Percentiles rank a stretch among this genome's conserved stretches.
phyloP scores from a whole-genome alignment of 176 grass and related monocot genomes.

The Cenchrus fungigraminus region DNA sequence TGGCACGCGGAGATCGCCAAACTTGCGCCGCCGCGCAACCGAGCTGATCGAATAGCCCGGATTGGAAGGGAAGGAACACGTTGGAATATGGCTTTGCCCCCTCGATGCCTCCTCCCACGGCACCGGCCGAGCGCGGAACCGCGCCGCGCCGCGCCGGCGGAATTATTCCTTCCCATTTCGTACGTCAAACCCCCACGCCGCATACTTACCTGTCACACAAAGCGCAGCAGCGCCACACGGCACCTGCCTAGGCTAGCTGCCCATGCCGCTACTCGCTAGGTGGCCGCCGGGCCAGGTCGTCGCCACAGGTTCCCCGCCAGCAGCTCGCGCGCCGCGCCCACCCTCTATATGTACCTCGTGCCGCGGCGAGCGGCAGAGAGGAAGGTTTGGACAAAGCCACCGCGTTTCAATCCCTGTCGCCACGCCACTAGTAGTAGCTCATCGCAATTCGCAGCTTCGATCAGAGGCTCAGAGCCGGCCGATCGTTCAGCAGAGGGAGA shows the following conservation, averaged over 20 bases:
- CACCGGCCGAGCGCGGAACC: neutral
- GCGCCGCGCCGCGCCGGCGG: neutral
- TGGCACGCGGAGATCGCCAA: neutral
- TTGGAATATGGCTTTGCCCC: constrained; percentile 27
- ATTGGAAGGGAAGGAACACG: constrained; percentile 30
- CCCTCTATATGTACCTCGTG: constrained; percentile 31
- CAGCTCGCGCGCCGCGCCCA: too few species aligned
- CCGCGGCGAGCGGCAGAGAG: constrained; percentile 7
- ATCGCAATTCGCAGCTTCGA: neutral
- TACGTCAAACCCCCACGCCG: constrained; percentile 35
- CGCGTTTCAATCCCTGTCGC: neutral
- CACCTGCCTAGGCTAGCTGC: constrained; percentile 27
- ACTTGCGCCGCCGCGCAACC: constrained; percentile 27
- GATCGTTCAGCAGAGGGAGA: neutral
- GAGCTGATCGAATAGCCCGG: neutral
- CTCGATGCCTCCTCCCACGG: constrained; percentile 2
- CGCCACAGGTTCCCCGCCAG: neutral
- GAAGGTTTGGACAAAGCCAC: neutral
- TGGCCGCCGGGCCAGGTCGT: constrained; percentile 33
- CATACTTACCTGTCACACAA: constrained; percentile 35
- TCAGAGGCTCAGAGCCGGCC: neutral
- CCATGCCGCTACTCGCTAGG: neutral
- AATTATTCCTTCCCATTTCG: constrained; percentile 47
- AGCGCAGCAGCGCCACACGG: constrained; percentile 43
- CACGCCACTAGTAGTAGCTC: neutral